These are phyloP conservation scores for Monosporascus sp. DNA, from an alignment of 2,329 filamentous ascomycete genomes.

Conservation along the genomic window DNA sequence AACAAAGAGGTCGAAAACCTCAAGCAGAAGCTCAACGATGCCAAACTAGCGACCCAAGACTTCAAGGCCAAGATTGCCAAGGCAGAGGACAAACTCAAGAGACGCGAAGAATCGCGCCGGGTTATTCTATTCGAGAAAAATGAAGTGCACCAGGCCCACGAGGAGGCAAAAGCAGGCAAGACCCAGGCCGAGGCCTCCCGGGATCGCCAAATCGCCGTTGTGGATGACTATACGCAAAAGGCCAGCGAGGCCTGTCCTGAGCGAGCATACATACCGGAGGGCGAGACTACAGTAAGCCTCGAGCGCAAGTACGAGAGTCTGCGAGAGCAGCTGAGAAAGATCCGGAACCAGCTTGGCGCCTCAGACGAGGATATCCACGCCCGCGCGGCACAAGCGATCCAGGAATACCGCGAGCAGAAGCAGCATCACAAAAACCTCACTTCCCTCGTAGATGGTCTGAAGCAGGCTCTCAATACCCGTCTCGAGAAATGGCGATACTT, in stretches of 20 bases:
- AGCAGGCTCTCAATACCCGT: conserved; percentile 61
- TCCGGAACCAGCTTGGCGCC: conserved; percentile 54
- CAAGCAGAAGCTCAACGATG: conserved; percentile 29
- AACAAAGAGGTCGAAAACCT: conserved; percentile 37
- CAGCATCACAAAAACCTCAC: conserved; percentile 39
- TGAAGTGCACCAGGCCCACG: conserved; percentile 45
- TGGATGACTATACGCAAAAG: conserved; percentile 49
- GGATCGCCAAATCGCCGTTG: conserved; percentile 39
- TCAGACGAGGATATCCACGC: conserved; percentile 60
- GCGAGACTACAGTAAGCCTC: conserved; percentile 56
- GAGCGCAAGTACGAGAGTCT: conserved; percentile 51
- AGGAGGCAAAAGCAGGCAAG: conserved; percentile 42
- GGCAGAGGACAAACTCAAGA: conserved; percentile 47
- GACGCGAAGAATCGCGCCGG: conserved; percentile 42
- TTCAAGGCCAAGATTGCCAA: conserved; percentile 48
- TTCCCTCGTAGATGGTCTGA: conserved; percentile 38
- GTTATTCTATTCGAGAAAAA: conserved; percentile 60
- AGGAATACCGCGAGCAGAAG: conserved; percentile 35
- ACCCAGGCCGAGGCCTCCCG: conserved; percentile 40
- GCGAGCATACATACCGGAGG: conserved; percentile 58
- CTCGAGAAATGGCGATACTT: conserved; percentile 75
- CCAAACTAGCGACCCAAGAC: conserved; percentile 29
- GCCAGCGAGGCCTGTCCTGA: conserved; percentile 48
- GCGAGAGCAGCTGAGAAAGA: conserved; percentile 51
- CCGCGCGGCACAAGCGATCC: conserved; percentile 34